phyloP scores from a whole-genome alignment of 352 stramenopile species.

The Phytopythium montanum region DNA sequence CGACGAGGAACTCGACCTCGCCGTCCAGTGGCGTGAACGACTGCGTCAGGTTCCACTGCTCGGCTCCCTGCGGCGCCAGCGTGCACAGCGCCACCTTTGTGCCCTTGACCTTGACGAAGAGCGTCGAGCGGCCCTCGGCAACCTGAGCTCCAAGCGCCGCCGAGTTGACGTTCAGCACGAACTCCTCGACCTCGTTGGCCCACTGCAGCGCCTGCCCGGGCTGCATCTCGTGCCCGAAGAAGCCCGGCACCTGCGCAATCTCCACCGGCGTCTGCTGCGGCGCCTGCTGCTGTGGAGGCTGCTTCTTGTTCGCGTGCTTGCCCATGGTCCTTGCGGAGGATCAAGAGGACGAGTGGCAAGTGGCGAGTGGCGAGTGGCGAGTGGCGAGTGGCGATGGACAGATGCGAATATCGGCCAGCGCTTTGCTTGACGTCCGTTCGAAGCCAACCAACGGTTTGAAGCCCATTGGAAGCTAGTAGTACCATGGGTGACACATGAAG shows the following conservation, averaged over 20 bases:
- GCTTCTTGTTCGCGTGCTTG: constrained; percentile 14
- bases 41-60: constrained; percentile 79
- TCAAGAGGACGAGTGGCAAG: too few relatives aligned
- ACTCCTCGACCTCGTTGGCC: constrained; percentile 71
- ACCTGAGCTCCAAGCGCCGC: constrained; percentile 61
- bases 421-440: background rate
- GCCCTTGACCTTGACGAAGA: constrained; percentile 67
- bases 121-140: constrained; percentile 56
- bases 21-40: constrained; percentile 77
- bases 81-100: constrained; percentile 74
- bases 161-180: constrained; percentile 73
- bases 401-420: too few relatives aligned
- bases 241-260: constrained; percentile 60
- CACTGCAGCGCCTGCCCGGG: constrained; percentile 63
- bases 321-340: constrained; percentile 5
- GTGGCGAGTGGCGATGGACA: too few relatives aligned
- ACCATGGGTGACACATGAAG: too few relatives aligned
- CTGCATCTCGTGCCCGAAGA: constrained; percentile 73
- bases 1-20: constrained; percentile 60
- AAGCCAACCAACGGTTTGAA: constrained; percentile 5
- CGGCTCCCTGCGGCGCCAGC: constrained; percentile 45
- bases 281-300: constrained; percentile 1
- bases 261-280: constrained; percentile 13
- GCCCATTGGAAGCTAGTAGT: too few relatives aligned
- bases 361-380: too few relatives aligned